These are phyloP conservation scores for Durotheca rogersii DNA, from an alignment of 495 filamentous ascomycete species.

Conservation along the genomic window DNA sequence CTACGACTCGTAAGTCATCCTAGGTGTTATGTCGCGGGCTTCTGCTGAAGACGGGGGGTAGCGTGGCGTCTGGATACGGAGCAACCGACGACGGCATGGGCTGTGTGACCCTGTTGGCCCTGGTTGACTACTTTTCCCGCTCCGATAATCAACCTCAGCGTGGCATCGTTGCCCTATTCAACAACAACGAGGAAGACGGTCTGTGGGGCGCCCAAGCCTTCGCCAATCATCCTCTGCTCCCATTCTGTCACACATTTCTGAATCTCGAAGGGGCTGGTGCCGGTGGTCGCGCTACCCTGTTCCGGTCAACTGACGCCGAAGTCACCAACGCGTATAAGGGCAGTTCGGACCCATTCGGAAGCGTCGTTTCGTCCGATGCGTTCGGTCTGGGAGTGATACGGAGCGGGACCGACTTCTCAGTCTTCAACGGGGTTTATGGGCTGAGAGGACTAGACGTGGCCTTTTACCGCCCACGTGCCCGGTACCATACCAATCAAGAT, in stretches of 20 bases:
- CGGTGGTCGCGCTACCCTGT: constrained; percentile 82
- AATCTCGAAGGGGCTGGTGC: constrained; percentile 96
- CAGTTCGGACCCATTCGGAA: constrained; percentile 75
- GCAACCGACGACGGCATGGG: constrained; percentile 95
- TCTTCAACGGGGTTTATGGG: constrained; percentile 78
- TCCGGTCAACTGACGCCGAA: constrained; percentile 83
- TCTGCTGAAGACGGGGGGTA: constrained; percentile 35
- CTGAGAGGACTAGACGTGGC: constrained; percentile 89
- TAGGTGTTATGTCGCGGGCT: background rate
- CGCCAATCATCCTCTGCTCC: constrained; percentile 73
- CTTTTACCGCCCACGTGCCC: constrained; percentile 78
- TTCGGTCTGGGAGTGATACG: constrained; percentile 75
- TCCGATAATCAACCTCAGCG: constrained; percentile 71
- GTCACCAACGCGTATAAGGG: constrained; percentile 76
- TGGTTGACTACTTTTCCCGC: constrained; percentile 85
- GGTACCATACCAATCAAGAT: constrained; percentile 92
- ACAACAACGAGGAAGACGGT: constrained; percentile 95
- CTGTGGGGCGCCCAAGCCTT: constrained; percentile 89
- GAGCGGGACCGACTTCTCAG: constrained; percentile 86
- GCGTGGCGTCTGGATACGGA: constrained; percentile 83
- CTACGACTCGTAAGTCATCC: constrained; percentile 63
- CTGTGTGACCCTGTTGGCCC: constrained; percentile 78
- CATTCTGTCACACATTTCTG: constrained; percentile 78
- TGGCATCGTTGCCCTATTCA: constrained; percentile 82
- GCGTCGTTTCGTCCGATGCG: constrained; percentile 76